Conservation (phyloP, 176 grass and related monocot species). For the Ampelocalamus luodianensis region DNA sequence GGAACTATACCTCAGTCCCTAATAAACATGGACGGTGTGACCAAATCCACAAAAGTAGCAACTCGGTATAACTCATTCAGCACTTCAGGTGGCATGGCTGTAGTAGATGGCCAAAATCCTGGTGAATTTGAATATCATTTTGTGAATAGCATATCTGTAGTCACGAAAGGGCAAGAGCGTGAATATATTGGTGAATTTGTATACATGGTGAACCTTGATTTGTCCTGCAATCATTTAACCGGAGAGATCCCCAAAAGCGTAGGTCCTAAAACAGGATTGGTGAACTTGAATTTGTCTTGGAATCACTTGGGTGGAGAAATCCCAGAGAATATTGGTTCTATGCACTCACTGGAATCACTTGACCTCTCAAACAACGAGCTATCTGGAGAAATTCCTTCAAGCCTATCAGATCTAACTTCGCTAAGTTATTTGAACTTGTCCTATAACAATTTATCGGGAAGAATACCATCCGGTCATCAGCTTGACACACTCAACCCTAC, state of each 20-base stretch:
- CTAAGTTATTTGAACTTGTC: constrained; percentile 36
- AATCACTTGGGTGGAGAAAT: constrained; percentile 40
- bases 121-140: background rate
- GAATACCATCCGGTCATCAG: constrained; percentile 34
- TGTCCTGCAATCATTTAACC: constrained; percentile 26
- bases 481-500: background rate
- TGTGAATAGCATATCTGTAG: constrained; percentile 1
- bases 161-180: constrained; percentile 28
- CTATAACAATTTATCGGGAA: constrained; percentile 39
- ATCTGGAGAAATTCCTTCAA: constrained; percentile 36
- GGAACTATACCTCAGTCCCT: constrained; percentile 24
- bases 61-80: background rate
- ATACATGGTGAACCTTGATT: constrained; percentile 37
- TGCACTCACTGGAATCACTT: constrained; percentile 34
- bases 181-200: background rate
- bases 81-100: background rate
- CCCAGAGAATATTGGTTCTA: constrained; percentile 3
- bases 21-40: background rate
- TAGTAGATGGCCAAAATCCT: background rate
- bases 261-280: background rate
- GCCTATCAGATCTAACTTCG: constrained; percentile 11
- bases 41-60: background rate
- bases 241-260: constrained; percentile 38
- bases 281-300: constrained; percentile 34
- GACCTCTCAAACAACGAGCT: constrained; percentile 49